Base-by-base conservation (phyloP, 1,284 basidiomycete genomes). In the Serendipita sp. region DNA sequence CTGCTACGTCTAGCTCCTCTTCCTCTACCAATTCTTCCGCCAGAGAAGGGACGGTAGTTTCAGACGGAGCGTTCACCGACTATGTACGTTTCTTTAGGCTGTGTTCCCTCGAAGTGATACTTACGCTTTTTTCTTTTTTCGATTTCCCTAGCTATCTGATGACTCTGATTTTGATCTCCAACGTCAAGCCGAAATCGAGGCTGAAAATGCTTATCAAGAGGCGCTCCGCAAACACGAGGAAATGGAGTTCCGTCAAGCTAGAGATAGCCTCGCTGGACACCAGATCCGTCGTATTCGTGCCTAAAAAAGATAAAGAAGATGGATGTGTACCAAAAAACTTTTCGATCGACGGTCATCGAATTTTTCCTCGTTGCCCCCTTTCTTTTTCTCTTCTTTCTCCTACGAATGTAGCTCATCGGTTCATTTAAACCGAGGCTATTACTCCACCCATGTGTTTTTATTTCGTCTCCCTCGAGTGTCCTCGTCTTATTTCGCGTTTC, bases 151-250 rank as follows among this genome's bases (percentile, higher is more conserved):
- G 22, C n/a, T 53, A 10, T 58, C 53, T 30, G 53, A 62, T 2
- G 87, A 90, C 72, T 88, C 86, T 13, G 87, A 90, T 68, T 87
- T 83, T 47, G 87, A 90, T 71, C 73, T 90, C 62, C 87, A 90
- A 73, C 77, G 86, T 64, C 87, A 89, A 72, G 87, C 87, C 8
- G 88, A 90, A 69, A 81, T 81, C 30, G 82, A 79, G 67, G 88
- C 88, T 2, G 84, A 82, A 3, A 70, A 86, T 55, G 71, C 86
- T 17, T 87, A 86, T n/a, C 85, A 88, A 73, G 86, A 81, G 66
- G 53, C 53, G 15, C 53, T 58, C n/a, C 29, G 34, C n/a, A 83
- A 85, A 67, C 79, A 82, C 62, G 87, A 90, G 71, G 88, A 90
- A 69, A 74, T 80, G 66, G 87, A 90, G 71, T 90, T 90, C 72